Evolutionary conservation across 176 grass and related monocot genomes (phyloP), one percentile per base, ranked within the genome.

Genomic region (Hyparrhenia diplandra): DNA sequence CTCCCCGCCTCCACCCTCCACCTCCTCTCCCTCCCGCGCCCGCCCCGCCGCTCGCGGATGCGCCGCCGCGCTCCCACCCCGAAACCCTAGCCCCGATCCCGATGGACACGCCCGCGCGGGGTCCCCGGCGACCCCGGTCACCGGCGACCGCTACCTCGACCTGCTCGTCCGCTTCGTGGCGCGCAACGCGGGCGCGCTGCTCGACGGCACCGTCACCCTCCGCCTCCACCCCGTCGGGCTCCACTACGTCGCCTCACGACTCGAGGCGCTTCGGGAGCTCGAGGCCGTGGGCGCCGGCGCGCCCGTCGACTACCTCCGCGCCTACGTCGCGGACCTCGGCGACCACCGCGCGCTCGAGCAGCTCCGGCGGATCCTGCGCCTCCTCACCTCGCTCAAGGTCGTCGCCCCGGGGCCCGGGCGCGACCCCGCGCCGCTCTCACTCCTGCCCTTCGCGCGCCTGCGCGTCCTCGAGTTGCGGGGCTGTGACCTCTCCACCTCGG

Each of bases 341-440:
- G 97, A 99, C 85, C 91, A 99, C 97, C 93, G 91, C 41, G 93
- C 90, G 82, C 88, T 99, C 79, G 87, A 99, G 85, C 93, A 90
- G 88, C 89, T 99, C 28, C 90, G 89, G 3, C 82, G 93, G 79
- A 99, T 99, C 84, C 80, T 99, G 13, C 87, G 87, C 23, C 87
- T 99, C 70, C 83, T 99, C 51, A 91, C 90, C 49, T 88, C 90
- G 32, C 87, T 99, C 27, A 99, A 99, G 87, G 90, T 99, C 69
- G 78, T 91, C 24, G 84, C 90, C 32, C 65, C 75, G 47, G 64
- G 92, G 34, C 87, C 87, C 12, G 71, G n/a, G 2, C 86, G 96
- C 34, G 90, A 95, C 84, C 96, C 92, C 42, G 85, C 96, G 73
- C 90, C 93, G 35, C 71, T 99, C 16, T 93, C 89, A 7, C 90